Percentiles rank a stretch among this genome's conserved stretches.
These are phyloP conservation scores for Coemansia sp. DNA, from an alignment of 192 early-diverging fungal genomes.

Conservation along the genomic window DNA sequence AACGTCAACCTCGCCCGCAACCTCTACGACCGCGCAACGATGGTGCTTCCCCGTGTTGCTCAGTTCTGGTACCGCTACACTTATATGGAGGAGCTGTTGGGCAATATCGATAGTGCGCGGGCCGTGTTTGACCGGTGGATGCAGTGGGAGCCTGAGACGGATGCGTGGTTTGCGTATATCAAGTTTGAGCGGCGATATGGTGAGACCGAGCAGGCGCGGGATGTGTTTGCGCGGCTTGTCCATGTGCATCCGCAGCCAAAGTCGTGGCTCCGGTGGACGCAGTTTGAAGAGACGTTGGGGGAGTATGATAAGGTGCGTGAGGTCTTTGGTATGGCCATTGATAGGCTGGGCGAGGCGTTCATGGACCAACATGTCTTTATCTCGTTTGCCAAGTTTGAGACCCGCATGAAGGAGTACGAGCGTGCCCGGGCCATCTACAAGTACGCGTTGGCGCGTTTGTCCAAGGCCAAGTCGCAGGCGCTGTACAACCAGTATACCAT, in stretches of 20 bases:
- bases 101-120: constrained; percentile 79
- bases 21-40: constrained; percentile 86
- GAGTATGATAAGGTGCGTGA: constrained; percentile 65
- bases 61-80: constrained; percentile 95
- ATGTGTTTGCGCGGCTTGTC: constrained; percentile 81
- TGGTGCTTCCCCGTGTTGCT: constrained; percentile 75
- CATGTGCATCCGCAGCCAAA: constrained; percentile 84
- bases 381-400: constrained; percentile 96
- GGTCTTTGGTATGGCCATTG: constrained; percentile 84
- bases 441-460: constrained; percentile 84
- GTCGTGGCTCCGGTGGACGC: constrained; percentile 95
- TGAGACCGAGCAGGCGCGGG: constrained; percentile 75
- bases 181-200: constrained; percentile 88
- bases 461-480: constrained; percentile 74
- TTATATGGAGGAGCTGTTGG: constrained; percentile 96
- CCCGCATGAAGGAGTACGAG: constrained; percentile 80
- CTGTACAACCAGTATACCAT: constrained; percentile 91
- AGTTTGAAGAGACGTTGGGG: constrained; percentile 86
- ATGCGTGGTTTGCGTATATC: constrained; percentile 91
- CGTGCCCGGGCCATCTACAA: constrained; percentile 95
- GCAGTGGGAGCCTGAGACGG: constrained; percentile 93
- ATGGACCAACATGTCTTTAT: constrained; percentile 94
- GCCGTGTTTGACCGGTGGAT: constrained; percentile 99
- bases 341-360: constrained; percentile 78
- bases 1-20: constrained; percentile 93